Percentiles rank a stretch among this genome's conserved stretches.
These are phyloP conservation scores for Trichoderma lentiforme DNA, from an alignment of 2,329 filamentous ascomycete species.

Conservation along the genomic window DNA sequence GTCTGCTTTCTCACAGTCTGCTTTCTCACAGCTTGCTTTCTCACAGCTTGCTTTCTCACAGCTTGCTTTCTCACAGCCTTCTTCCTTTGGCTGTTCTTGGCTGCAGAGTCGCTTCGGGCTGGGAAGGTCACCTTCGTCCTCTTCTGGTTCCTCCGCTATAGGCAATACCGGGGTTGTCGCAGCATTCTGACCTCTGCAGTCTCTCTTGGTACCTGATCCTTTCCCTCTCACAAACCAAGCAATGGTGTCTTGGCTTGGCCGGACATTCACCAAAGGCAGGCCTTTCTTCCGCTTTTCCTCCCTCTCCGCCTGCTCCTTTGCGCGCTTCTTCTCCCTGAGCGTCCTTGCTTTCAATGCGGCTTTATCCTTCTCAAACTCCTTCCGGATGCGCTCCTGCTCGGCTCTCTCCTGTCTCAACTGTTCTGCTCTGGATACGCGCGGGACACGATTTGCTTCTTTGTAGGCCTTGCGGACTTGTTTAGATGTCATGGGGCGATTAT, in stretches of 20 bases:
- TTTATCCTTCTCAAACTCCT: slow-evolving; percentile 50
- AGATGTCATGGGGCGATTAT: slow-evolving; percentile 39
- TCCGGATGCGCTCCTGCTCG: slow-evolving; percentile 54
- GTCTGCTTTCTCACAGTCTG: too few species aligned
- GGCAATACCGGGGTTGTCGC: not conserved
- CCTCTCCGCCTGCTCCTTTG: slow-evolving; percentile 48
- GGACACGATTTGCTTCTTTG: slow-evolving; percentile 32
- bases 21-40: not conserved
- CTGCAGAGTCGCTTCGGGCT: slow-evolving; percentile 1
- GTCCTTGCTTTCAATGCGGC: slow-evolving; percentile 46
- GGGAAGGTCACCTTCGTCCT: slow-evolving; percentile 17
- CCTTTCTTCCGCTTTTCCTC: slow-evolving; percentile 51
- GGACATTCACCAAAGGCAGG: slow-evolving; percentile 51
- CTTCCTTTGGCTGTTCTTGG: not conserved
- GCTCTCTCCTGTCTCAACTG: slow-evolving; percentile 38
- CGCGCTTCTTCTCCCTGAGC: slow-evolving; percentile 54
- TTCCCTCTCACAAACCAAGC: slow-evolving; percentile 47
- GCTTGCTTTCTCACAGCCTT: not conserved
- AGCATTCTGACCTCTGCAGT: slow-evolving; percentile 20
- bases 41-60: too few species aligned
- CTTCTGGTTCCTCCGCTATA: slow-evolving; percentile 22
- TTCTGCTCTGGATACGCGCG: slow-evolving; percentile 41
- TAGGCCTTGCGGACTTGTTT: slow-evolving; percentile 41
- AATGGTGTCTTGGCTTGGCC: slow-evolving; percentile 57
- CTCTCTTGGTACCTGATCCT: slow-evolving; percentile 32